phyloP scores from a whole-genome alignment of 2,329 filamentous ascomycete species.

The Fusarium siculi region DNA sequence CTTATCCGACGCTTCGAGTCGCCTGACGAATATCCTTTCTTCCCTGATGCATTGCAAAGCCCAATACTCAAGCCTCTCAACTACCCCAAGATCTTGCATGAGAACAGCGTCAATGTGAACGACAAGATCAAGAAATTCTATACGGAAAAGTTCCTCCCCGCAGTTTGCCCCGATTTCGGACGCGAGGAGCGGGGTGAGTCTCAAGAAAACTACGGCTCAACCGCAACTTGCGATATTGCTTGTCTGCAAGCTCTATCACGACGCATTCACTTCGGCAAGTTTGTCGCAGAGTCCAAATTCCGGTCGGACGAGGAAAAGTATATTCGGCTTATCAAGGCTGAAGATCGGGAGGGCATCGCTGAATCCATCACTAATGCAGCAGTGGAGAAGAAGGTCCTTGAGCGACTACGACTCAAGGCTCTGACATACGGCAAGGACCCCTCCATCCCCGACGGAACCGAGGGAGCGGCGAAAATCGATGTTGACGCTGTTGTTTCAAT shows the following conservation, averaged over 20 bases:
- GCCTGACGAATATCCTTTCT: constrained; percentile 98
- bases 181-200: constrained; percentile 83
- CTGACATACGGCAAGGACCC: constrained; percentile 95
- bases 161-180: constrained; percentile 82
- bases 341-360: constrained; percentile 83
- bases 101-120: constrained; percentile 92
- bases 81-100: constrained; percentile 89
- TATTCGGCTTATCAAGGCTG: constrained; percentile 82
- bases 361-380: constrained; percentile 89
- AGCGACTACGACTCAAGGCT: constrained; percentile 86
- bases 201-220: constrained; percentile 94
- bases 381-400: constrained; percentile 92
- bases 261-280: constrained; percentile 97
- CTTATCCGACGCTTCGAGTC: constrained; percentile 94
- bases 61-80: constrained; percentile 88
- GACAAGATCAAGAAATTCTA: constrained; percentile 87
- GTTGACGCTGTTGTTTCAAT: constrained; percentile 89
- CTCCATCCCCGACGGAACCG: constrained; percentile 64
- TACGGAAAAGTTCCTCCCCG: constrained; percentile 82
- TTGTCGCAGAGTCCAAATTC: constrained; percentile 97
- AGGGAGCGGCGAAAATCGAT: constrained; percentile 82
- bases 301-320: constrained; percentile 82
- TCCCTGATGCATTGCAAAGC: constrained; percentile 79
- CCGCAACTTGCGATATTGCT: constrained; percentile 89
- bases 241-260: constrained; percentile 90